Percentiles rank a stretch among this genome's conserved stretches.
Evolutionary conservation across 2,329 filamentous ascomycete genomes (phyloP).

Genomic region (Diaporthe aspalathi): DNA sequence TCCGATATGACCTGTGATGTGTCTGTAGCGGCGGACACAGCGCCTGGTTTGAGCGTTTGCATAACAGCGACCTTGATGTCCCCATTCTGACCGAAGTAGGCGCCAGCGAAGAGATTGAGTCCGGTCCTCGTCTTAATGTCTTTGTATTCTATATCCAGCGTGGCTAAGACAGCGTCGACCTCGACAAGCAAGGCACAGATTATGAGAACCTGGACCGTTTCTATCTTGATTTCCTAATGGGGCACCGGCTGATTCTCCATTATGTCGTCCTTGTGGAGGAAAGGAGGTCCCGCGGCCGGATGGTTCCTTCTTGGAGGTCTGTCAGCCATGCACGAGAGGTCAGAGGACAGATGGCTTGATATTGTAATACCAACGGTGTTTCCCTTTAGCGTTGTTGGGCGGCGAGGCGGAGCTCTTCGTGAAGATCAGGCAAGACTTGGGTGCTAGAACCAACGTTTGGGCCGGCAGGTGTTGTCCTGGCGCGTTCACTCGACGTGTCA

Average conservation of each 20-base stretch:
- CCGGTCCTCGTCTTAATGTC: background rate
- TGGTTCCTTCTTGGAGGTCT: background rate
- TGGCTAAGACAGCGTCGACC: background rate
- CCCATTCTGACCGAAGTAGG: no score
- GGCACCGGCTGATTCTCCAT: background rate
- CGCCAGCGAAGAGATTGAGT: background rate
- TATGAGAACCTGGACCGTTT: background rate
- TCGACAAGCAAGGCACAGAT: background rate
- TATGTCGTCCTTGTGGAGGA: background rate
- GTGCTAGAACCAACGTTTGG: no score
- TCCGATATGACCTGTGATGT: background rate
- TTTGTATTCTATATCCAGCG: background rate
- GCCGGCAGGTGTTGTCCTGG: no score
- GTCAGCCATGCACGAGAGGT: background rate
- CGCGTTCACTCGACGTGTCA: no score
- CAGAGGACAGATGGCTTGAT: background rate
- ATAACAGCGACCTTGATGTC: background rate
- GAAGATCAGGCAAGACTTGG: no score
- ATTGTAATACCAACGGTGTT: background rate
- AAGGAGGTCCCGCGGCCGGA: background rate
- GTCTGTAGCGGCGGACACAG: background rate
- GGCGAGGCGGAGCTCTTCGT: no score
- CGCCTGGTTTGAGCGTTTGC: background rate
- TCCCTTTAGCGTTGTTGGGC: background rate
- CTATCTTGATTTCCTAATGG: background rate